Percentiles rank a stretch among this genome's conserved stretches.
These are phyloP conservation scores for Colletotrichum sansevieriae DNA, from an alignment of 2,329 filamentous ascomycete species.

Conservation along the genomic window DNA sequence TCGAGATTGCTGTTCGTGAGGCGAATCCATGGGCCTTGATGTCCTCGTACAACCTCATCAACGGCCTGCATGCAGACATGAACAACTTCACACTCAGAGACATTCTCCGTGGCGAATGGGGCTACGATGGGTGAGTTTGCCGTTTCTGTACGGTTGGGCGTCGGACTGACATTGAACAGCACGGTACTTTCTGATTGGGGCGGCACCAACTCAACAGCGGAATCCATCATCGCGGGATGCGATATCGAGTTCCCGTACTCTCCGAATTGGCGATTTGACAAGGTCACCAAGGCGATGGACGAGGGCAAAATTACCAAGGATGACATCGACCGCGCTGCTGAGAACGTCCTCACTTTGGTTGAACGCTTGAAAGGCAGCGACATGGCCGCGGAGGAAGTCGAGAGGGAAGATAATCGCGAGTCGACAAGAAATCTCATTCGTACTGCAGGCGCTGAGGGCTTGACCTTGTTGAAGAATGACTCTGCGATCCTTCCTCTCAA, in stretches of 20 bases:
- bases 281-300: conserved; percentile 66
- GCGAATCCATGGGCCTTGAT: conserved; percentile 78
- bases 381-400: conserved; percentile 67
- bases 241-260: conserved; percentile 72
- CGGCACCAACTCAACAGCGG: conserved; percentile 67
- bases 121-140: conserved; percentile 66
- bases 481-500: conserved; percentile 69
- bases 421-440: conserved; percentile 72
- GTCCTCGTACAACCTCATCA: conserved; percentile 77
- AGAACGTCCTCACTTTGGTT: conserved; percentile 71
- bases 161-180: conserved; percentile 48
- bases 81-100: conserved; percentile 67
- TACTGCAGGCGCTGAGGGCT: conserved; percentile 70
- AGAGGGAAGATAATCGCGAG: conserved; percentile 67
- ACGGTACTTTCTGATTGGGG: conserved; percentile 72
- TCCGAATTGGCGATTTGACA: conserved; percentile 67
- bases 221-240: conserved; percentile 67
- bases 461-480: conserved; percentile 76
- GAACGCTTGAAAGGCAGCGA: conserved; percentile 73
- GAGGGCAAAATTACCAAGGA: conserved; percentile 61
- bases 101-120: conserved; percentile 72
- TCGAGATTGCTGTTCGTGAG: conserved; percentile 78
- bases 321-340: conserved; percentile 69
- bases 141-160: background rate
- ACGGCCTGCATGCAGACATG: conserved; percentile 72